Evolutionary conservation across 192 early-diverging fungal genomes (phyloP).

Genomic region (Physocladia obscura): DNA sequence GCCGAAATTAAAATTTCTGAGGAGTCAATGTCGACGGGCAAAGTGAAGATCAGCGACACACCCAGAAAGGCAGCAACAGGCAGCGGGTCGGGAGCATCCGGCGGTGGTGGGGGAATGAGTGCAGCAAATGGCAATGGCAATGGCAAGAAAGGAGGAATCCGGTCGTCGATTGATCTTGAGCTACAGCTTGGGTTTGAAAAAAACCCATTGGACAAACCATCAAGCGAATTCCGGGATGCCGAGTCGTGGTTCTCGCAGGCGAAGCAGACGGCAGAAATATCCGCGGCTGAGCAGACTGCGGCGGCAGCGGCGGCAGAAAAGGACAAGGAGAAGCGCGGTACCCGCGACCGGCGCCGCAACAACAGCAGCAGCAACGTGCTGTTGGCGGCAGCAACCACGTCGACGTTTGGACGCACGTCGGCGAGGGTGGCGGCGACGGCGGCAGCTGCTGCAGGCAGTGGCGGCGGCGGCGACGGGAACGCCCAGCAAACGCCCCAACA

Average conservation of each 20-base stretch:
- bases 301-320: background rate
- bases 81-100: no score
- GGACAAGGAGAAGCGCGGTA: background rate
- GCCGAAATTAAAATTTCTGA: no score
- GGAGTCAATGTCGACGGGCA: no score
- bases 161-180: constrained; percentile 24
- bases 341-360: background rate
- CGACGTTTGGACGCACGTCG: background rate
- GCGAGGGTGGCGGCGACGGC: background rate
- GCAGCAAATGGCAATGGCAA: no score
- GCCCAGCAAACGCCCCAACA: background rate
- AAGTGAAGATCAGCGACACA: no score
- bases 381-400: no score
- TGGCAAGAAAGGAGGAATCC: constrained; percentile 12
- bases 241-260: constrained; percentile 22
- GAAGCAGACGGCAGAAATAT: constrained; percentile 16
- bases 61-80: no score
- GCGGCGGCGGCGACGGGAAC: background rate
- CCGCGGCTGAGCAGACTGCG: background rate
- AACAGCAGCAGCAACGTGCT: no score
- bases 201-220: constrained; percentile 25
- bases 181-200: constrained; percentile 20
- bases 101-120: no score
- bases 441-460: background rate
- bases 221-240: constrained; percentile 19